phyloP scores from a whole-genome alignment of 1,284 basidiomycete genomes.

The Ustilago vetiveriae region DNA sequence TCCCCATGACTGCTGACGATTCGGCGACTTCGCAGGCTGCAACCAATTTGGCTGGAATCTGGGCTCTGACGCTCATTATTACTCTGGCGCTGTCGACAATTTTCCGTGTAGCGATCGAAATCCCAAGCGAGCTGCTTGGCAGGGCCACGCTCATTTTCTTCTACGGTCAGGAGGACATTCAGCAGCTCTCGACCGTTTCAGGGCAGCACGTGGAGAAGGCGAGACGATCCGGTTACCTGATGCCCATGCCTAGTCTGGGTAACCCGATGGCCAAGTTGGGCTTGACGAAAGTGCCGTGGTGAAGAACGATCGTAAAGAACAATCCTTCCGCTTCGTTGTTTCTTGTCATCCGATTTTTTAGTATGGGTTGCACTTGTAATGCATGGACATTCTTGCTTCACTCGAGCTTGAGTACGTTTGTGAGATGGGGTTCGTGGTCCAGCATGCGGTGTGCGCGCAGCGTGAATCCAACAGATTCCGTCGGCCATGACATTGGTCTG shows the following conservation, averaged over 20 bases:
- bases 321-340: neutral
- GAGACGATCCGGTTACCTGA: slow-evolving; percentile 20
- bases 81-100: slow-evolving; percentile 27
- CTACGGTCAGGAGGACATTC: slow-evolving; percentile 44
- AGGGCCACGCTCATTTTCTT: slow-evolving; percentile 42
- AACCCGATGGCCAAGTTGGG: slow-evolving; percentile 48
- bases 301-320: neutral
- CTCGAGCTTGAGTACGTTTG: too few relatives aligned
- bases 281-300: slow-evolving; percentile 40
- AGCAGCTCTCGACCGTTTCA: slow-evolving; percentile 17
- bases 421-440: too few relatives aligned
- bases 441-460: too few relatives aligned
- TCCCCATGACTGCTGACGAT: slow-evolving; percentile 26
- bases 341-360: neutral
- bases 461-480: too few relatives aligned
- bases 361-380: neutral
- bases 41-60: slow-evolving; percentile 36
- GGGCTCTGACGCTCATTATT: slow-evolving; percentile 37
- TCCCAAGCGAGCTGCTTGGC: slow-evolving; percentile 40
- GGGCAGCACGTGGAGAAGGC: slow-evolving; percentile 36
- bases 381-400: slow-evolving; percentile 4
- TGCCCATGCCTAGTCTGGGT: slow-evolving; percentile 40
- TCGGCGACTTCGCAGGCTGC: slow-evolving; percentile 26
- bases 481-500: too few relatives aligned
- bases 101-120: slow-evolving; percentile 31